Evolutionary conservation across 2,329 filamentous ascomycete genomes (phyloP).

Genomic region (Colletotrichum sp.): DNA sequence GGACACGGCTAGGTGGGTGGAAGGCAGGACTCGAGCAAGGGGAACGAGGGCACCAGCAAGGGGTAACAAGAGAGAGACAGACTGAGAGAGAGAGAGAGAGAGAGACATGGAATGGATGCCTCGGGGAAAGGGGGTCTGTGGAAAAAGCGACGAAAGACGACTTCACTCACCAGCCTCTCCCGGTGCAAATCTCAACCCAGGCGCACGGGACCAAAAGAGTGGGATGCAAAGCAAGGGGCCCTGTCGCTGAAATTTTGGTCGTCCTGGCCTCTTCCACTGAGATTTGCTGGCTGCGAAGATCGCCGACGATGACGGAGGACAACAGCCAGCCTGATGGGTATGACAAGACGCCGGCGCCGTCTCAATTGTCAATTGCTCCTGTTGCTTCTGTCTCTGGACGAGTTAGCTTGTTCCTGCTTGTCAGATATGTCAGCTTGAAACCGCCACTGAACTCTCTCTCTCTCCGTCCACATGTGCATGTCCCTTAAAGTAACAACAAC

Average conservation of each 20-base stretch:
- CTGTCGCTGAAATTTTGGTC: neutral
- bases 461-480: neutral
- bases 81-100: neutral
- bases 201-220: conserved; percentile 1
- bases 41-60: neutral
- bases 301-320: neutral
- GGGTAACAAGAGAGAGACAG: neutral
- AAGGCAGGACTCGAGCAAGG: neutral
- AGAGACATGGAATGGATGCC: neutral
- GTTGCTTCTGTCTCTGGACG: neutral
- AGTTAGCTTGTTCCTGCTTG: neutral
- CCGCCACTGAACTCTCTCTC: neutral
- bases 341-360: neutral
- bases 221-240: neutral
- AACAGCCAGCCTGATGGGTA: neutral
- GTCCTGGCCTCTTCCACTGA: neutral
- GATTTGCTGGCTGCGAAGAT: neutral
- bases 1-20: neutral
- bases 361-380: neutral
- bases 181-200: conserved; percentile 8
- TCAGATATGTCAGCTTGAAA: neutral
- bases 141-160: neutral
- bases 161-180: neutral
- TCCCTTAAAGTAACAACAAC: neutral
- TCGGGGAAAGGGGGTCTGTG: neutral